Base-by-base conservation (phyloP, 495 filamentous ascomycete genomes). In the Oleoguttula mirabilis region DNA sequence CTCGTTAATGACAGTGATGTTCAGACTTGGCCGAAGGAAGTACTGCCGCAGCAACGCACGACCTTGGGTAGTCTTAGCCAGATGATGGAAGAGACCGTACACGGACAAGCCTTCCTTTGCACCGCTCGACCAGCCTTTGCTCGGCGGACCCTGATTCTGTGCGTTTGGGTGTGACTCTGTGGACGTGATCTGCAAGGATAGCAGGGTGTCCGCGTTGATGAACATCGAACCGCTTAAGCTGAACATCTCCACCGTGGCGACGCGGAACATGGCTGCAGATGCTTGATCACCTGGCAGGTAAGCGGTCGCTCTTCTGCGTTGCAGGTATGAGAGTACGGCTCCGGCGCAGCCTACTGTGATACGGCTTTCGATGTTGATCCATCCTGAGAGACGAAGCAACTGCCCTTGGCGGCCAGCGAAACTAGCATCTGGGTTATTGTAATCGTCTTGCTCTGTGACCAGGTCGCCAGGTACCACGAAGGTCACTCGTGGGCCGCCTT, bases 71-170 rank as follows among this genome's bases (percentile, higher is more conserved):
- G 84, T 94, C 23, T 71, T 73, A 31, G 92, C 82, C 44, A 88
- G 66, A 28, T 79, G 70, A 32, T 80, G 74, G 47, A 92, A 86
- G 10, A 92, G 66, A 3, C 87, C 90, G 48, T 82, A 92, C 1
- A 98, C 61, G 2, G 88, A 94, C n/a, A 95, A 71, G 6, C 77
- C 80, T 58, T 95, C 86, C 57, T 94, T 95, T 0, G 79, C 73
- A 11, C 79, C 79, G 0, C 79, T 79, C 4, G 71, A 76, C 47
- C 63, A 76, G 15, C 49, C 49, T 39, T 39, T 37, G 21, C 41
- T 34, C 10, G 70, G 75, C 10, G 82, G 79, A 1, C 82, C 84
- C 60, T 86, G 82, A 54, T 80, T 83, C 35, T 90, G 80, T 32
- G 76, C 76, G 46, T 88, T 84, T 6, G 88, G 88, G 60, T 90